Percentiles rank a stretch among this genome's conserved stretches.
phyloP scores from a whole-genome alignment of 2,329 filamentous ascomycete species.

The Ophiostoma pallidulum region DNA sequence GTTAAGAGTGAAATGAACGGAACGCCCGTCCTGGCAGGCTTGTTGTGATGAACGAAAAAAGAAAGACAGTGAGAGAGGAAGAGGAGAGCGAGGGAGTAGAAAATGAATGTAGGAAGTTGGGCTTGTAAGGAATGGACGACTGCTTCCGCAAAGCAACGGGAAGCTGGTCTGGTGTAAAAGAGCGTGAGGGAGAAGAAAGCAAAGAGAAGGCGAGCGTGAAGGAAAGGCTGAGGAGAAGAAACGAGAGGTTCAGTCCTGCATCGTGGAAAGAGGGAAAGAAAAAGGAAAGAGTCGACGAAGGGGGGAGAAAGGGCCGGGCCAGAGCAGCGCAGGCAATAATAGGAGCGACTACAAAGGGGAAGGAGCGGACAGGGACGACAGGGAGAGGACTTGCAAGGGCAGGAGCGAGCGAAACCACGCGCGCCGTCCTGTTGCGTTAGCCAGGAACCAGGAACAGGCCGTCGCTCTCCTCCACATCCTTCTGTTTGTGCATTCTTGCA shows the following conservation, averaged over 20 bases:
- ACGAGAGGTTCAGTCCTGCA: slow-evolving; percentile 9
- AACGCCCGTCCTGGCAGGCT: slow-evolving; percentile 50
- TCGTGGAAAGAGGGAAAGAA: slow-evolving; percentile 6
- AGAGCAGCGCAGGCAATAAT: no score
- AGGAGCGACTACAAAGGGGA: not conserved
- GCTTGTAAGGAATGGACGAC: slow-evolving; percentile 16
- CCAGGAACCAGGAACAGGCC: slow-evolving; percentile 9
- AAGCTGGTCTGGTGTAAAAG: slow-evolving; percentile 9
- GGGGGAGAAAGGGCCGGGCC: no score
- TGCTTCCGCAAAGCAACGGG: slow-evolving; percentile 2
- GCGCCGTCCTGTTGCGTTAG: slow-evolving; percentile 1
- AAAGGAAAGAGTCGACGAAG: not conserved
- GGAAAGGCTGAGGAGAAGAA: slow-evolving; percentile 4
- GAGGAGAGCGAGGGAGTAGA: no score
- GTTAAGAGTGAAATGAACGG: slow-evolving; percentile 41
- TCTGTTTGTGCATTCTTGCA: not conserved
- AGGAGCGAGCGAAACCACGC: not conserved
- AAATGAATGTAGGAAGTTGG: slow-evolving; percentile 10
- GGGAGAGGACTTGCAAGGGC: not conserved
- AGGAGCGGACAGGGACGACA: not conserved
- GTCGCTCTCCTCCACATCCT: not conserved
- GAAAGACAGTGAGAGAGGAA: no score
- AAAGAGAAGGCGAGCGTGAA: not conserved
- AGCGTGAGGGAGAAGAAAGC: slow-evolving; percentile 8
- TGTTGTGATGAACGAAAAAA: not conserved